These are phyloP conservation scores for Yamadazyma triangularis DNA, from an alignment of 1,139 yeast genomes.

Conservation along the genomic window DNA sequence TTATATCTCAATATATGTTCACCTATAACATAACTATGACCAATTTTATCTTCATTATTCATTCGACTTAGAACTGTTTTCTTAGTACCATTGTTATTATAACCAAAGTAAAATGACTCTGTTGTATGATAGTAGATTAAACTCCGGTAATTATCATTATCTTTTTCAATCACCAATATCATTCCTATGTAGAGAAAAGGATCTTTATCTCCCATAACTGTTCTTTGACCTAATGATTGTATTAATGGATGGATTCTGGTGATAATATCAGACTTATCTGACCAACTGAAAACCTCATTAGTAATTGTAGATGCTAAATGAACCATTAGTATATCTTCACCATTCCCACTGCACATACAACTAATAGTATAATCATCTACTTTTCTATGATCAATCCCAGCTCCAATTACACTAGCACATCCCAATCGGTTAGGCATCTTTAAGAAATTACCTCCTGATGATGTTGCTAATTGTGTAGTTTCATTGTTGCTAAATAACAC, in stretches of 20 bases:
- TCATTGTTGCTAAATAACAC: conserved; percentile 14
- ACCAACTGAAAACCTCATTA: not conserved
- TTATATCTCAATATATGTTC: conserved; percentile 21
- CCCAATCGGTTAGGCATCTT: conserved; percentile 49
- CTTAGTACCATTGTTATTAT: conserved; percentile 11
- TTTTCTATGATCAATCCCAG: conserved; percentile 29
- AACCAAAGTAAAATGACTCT: conserved; percentile 42
- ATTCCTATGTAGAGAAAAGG: not conserved
- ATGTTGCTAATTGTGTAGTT: conserved; percentile 28
- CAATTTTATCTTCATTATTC: conserved; percentile 12
- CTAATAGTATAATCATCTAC: conserved; percentile 18
- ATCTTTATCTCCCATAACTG: not conserved
- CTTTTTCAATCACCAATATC: conserved; percentile 13
- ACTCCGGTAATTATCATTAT: conserved; percentile 7
- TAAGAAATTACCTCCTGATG: conserved; percentile 53
- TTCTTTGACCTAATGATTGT: not conserved
- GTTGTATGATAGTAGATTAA: conserved; percentile 41
- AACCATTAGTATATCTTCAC: conserved; percentile 47
- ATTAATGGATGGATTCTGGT: conserved; percentile 1
- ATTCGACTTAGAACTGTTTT: conserved; percentile 28
- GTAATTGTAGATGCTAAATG: conserved; percentile 30
- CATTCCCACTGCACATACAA: conserved; percentile 53
- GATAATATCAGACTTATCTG: not conserved
- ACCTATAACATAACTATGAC: conserved; percentile 28
- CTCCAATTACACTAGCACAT: conserved; percentile 49